Conservation (phyloP, 2,329 filamentous ascomycete species). For the Trichoderma polysporum region DNA sequence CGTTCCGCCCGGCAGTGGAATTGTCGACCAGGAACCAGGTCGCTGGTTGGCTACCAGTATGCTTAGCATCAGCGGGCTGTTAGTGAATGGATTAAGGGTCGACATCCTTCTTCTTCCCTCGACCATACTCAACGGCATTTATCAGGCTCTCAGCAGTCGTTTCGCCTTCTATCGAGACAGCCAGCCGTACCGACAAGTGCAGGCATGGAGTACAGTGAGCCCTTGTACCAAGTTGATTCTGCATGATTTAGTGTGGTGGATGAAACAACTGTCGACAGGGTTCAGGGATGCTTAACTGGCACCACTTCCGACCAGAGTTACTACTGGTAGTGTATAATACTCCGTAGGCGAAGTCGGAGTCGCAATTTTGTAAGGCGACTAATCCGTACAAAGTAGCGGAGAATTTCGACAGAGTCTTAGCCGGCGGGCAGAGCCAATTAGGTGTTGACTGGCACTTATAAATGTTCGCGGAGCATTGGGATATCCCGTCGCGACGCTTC, state of each 20-base stretch:
- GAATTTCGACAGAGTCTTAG: neutral
- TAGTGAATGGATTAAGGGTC: no score
- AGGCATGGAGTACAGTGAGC: neutral
- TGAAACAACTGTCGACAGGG: conserved; percentile 7
- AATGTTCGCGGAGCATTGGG: neutral
- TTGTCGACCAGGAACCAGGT: neutral
- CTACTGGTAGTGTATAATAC: neutral
- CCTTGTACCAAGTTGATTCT: neutral
- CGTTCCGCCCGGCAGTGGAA: neutral
- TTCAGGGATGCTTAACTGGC: conserved; percentile 16
- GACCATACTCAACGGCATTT: neutral
- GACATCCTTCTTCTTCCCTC: neutral
- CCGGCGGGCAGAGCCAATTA: neutral
- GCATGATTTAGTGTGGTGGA: conserved; percentile 3
- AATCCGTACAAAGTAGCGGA: neutral
- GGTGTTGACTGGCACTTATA: neutral
- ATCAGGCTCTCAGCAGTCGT: neutral
- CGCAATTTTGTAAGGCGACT: neutral
- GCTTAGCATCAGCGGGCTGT: neutral
- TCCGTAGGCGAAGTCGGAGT: neutral
- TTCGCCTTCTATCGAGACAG: neutral
- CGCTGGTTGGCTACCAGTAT: neutral
- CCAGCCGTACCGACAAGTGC: neutral
- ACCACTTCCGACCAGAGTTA: neutral
- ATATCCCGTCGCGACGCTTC: neutral